These are phyloP conservation scores for Jatropha multifida DNA, from an alignment of 441 rosid species.

Conservation along the genomic window DNA sequence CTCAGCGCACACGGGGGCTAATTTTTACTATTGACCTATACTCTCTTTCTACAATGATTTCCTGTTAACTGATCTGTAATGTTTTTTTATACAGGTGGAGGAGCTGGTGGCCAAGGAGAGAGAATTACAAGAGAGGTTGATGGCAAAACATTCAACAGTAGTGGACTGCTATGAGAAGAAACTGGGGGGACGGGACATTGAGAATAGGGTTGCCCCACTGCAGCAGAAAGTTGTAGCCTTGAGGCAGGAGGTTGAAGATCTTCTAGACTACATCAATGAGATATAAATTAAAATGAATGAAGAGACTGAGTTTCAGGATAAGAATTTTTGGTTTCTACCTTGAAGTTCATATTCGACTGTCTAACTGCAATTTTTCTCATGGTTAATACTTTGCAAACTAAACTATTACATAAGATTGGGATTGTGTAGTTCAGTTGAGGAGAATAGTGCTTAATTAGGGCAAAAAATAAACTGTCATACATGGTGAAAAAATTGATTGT, in stretches of 20 bases:
- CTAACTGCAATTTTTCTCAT: conserved; percentile 2
- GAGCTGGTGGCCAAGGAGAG: conserved; percentile 76
- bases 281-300: conserved; percentile 19
- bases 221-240: conserved; percentile 65
- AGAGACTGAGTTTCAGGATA: neutral
- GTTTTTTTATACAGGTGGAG: conserved; percentile 53
- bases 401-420: neutral
- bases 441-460: neutral
- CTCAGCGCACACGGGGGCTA: neutral
- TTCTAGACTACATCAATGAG: conserved; percentile 73
- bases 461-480: neutral
- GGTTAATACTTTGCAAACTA: no score
- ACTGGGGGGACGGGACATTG: conserved; percentile 63
- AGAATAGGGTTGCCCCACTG: conserved; percentile 63
- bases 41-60: neutral
- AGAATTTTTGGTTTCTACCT: conserved; percentile 16
- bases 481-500: neutral
- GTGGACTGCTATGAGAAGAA: conserved; percentile 78
- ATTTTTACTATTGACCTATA: neutral
- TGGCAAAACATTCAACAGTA: conserved; percentile 71
- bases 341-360: neutral
- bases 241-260: conserved; percentile 86
- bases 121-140: conserved; percentile 83
- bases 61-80: conserved; percentile 7
- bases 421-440: neutral